Evolutionary conservation across 805 yeast genomes (phyloP).

Genomic region (Diddensiella santjacobensis): DNA sequence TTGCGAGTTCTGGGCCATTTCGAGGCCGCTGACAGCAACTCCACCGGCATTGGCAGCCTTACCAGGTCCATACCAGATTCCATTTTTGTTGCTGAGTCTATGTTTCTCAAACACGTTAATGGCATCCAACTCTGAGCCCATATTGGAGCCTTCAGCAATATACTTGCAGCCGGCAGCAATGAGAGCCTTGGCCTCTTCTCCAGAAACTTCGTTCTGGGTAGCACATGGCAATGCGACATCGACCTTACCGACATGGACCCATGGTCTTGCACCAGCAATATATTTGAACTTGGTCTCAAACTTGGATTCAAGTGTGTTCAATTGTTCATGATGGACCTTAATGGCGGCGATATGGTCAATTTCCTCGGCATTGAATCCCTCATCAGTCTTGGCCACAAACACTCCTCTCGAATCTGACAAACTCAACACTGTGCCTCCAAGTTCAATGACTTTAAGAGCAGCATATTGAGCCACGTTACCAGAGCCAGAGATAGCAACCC

Average conservation of each 20-base stretch:
- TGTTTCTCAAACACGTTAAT: constrained; percentile 81
- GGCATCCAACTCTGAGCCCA: constrained; percentile 99
- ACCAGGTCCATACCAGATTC: constrained; percentile 98
- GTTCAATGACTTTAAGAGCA: constrained; percentile 93
- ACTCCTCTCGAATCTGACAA: constrained; percentile 94
- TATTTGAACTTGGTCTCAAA: constrained; percentile 51
- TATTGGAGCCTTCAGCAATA: constrained; percentile 98
- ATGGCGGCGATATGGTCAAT: constrained; percentile 75
- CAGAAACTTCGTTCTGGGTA: constrained; percentile 96
- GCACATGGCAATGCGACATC: constrained; percentile 98
- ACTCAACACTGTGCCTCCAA: constrained; percentile 93
- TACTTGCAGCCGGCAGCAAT: constrained; percentile 87
- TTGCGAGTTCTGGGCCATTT: constrained; percentile 99
- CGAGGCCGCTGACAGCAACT: constrained; percentile 97
- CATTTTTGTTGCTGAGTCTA: constrained; percentile 30
- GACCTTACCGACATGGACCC: constrained; percentile 86
- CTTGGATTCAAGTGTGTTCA: constrained; percentile 30
- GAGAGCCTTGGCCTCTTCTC: constrained; percentile 93
- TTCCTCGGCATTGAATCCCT: constrained; percentile 83
- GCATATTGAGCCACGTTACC: constrained; percentile 99
- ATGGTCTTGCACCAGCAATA: constrained; percentile 92
- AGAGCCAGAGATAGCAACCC: constrained; percentile 94
- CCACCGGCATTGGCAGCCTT: constrained; percentile 99
- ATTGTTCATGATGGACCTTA: constrained; percentile 65
- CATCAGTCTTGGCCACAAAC: constrained; percentile 56